Conservation (phyloP, 1,284 basidiomycete species). For the Termitomyces sp. region DNA sequence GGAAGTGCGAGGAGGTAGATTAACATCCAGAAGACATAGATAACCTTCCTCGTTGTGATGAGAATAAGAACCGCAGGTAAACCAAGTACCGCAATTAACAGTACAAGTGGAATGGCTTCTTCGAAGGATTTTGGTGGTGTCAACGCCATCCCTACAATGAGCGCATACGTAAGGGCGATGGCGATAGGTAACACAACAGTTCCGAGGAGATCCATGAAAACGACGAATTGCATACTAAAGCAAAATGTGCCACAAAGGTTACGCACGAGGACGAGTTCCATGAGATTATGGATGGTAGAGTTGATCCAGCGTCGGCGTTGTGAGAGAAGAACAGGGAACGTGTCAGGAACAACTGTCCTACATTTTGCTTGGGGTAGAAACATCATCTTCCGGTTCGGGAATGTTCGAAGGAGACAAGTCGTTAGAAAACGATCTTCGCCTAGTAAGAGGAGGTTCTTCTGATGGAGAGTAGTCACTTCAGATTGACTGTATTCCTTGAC, state of each 20-base stretch:
- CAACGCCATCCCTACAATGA: conserved; percentile 81
- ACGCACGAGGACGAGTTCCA: conserved; percentile 96
- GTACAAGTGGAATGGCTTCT: conserved; percentile 90
- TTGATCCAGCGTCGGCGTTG: conserved; percentile 99
- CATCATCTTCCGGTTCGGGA: conserved; percentile 99
- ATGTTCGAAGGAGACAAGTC: conserved; percentile 90
- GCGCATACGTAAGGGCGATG: conserved; percentile 86
- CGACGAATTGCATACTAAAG: conserved; percentile 97
- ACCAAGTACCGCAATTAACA: conserved; percentile 89
- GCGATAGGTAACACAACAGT: conserved; percentile 95
- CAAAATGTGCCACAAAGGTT: conserved; percentile 96
- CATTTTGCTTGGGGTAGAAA: conserved; percentile 96
- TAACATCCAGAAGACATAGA: conserved; percentile 98
- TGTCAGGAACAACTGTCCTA: conserved; percentile 94
- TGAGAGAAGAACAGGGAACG: conserved; percentile 89
- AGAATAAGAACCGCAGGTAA: conserved; percentile 91
- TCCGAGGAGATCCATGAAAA: conserved; percentile 97
- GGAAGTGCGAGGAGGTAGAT: conserved; percentile 91
- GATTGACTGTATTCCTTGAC: conserved; percentile 96
- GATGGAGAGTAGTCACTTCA: conserved; percentile 91
- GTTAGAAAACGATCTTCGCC: conserved; percentile 99
- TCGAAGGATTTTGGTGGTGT: conserved; percentile 82
- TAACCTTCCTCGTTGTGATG: conserved; percentile 89
- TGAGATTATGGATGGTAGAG: conserved; percentile 98
- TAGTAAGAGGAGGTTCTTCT: conserved; percentile 95